Conservation (phyloP, 2,329 filamentous ascomycete species). For the Clonostachys rosea region DNA sequence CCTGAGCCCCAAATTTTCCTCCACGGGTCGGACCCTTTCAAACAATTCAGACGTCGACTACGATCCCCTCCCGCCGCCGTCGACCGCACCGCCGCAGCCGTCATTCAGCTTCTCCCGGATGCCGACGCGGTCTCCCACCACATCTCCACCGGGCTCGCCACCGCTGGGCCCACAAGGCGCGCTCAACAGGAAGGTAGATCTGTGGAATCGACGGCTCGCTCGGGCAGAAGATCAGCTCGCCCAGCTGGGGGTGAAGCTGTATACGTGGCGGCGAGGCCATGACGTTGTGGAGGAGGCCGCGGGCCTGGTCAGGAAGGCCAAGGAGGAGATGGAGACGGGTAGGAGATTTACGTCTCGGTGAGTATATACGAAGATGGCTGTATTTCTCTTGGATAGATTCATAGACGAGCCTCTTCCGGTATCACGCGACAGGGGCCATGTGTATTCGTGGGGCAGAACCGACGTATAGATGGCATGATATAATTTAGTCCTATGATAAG, state of each 20-base stretch:
- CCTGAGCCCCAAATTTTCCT: conserved; percentile 9
- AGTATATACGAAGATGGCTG: too few species aligned
- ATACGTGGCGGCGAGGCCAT: conserved; percentile 68
- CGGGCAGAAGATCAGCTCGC: conserved; percentile 60
- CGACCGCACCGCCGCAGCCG: conserved; percentile 27
- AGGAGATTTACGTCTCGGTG: neutral
- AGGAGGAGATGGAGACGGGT: conserved; percentile 33
- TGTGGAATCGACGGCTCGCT: conserved; percentile 67
- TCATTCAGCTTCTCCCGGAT: conserved; percentile 14
- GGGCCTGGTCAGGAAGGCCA: conserved; percentile 54
- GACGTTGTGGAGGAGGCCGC: conserved; percentile 67
- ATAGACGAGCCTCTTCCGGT: too few species aligned
- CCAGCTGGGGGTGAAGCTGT: conserved; percentile 60
- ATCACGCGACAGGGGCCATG: too few species aligned
- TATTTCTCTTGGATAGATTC: too few species aligned
- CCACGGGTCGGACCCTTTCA: conserved; percentile 3
- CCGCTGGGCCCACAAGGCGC: conserved; percentile 21
- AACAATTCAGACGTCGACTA: conserved; percentile 33
- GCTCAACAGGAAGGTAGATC: conserved; percentile 63
- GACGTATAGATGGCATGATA: too few species aligned
- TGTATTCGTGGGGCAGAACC: too few species aligned
- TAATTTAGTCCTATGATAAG: too few species aligned
- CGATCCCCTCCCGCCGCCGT: conserved; percentile 28
- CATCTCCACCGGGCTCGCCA: conserved; percentile 26
- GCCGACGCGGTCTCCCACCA: conserved; percentile 19